These are phyloP conservation scores for Golubevia pallescens DNA, from an alignment of 1,284 basidiomycete species.

Conservation along the genomic window DNA sequence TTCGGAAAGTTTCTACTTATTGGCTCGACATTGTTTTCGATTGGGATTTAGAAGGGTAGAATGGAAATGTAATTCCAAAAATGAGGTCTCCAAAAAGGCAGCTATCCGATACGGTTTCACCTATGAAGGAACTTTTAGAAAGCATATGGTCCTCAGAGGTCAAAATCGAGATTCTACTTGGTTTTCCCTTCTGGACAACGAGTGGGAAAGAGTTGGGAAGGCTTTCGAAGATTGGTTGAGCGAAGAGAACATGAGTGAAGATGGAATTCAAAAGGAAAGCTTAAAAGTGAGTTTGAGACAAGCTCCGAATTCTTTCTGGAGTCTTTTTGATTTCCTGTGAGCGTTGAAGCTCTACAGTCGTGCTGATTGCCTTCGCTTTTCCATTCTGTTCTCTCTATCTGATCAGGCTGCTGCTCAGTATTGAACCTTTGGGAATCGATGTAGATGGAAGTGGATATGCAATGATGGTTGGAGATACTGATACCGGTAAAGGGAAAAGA, in stretches of 20 bases:
- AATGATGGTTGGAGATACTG: too few relatives aligned
- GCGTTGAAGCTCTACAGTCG: too few relatives aligned
- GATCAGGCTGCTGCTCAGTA: too few relatives aligned
- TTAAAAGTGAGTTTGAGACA: background rate
- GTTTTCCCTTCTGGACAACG: constrained; percentile 37
- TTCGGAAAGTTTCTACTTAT: constrained; percentile 29
- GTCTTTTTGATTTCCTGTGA: too few relatives aligned
- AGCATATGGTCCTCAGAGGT: constrained; percentile 32
- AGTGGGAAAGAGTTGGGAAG: constrained; percentile 26
- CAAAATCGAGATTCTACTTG: constrained; percentile 39
- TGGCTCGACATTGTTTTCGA: constrained; percentile 23
- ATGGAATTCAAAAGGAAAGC: background rate
- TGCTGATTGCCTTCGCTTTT: too few relatives aligned
- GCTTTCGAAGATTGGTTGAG: constrained; percentile 29
- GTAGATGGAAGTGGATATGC: too few relatives aligned
- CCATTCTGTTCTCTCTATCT: too few relatives aligned
- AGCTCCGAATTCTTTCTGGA: too few relatives aligned
- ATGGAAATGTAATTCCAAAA: constrained; percentile 47
- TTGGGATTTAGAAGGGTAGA: constrained; percentile 33
- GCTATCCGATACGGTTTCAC: constrained; percentile 35
- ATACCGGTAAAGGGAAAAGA: too few relatives aligned
- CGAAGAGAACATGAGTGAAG: too few relatives aligned
- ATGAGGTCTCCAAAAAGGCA: constrained; percentile 28
- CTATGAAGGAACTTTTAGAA: constrained; percentile 34
- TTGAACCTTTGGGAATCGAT: too few relatives aligned